A percentile compares a stretch with the other conserved stretches of the same genome.
phyloP scores from a whole-genome alignment of 1,284 basidiomycete genomes.

The Ganoderma multipileum region DNA sequence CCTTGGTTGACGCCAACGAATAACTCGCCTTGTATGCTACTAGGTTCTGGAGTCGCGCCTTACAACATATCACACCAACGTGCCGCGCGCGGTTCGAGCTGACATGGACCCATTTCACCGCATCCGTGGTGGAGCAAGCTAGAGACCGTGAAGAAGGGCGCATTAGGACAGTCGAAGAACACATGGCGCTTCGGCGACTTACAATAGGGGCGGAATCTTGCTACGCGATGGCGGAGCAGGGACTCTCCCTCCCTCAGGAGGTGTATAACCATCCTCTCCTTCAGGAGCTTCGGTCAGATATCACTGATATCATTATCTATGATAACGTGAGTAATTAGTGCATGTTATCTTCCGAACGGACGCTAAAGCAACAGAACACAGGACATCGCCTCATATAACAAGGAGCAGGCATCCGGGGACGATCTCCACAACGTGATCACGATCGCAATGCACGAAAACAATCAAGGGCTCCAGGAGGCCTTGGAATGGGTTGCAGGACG shows the following conservation, averaged over 20 bases:
- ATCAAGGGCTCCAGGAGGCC: neutral
- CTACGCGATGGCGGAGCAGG: slow-evolving; percentile 43
- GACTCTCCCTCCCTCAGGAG: slow-evolving; percentile 43
- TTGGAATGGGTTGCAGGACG: slow-evolving; percentile 13
- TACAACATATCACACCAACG: slow-evolving; percentile 18
- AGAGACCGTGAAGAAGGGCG: slow-evolving; percentile 34
- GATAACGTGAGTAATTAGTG: slow-evolving; percentile 43
- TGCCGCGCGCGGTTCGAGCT: slow-evolving; percentile 32
- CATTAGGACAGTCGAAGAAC: slow-evolving; percentile 40
- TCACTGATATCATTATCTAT: slow-evolving; percentile 32
- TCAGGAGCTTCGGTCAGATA: slow-evolving; percentile 31
- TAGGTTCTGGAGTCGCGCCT: slow-evolving; percentile 37
- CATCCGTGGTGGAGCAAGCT: slow-evolving; percentile 43
- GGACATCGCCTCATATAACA: slow-evolving; percentile 27
- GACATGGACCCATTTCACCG: slow-evolving; percentile 36
- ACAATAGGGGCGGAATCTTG: slow-evolving; percentile 42
- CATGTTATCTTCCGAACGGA: slow-evolving; percentile 6
- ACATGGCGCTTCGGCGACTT: slow-evolving; percentile 42
- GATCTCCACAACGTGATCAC: slow-evolving; percentile 26
- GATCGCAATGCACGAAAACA: slow-evolving; percentile 34
- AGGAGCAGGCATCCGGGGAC: slow-evolving; percentile 14
- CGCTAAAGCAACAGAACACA: slow-evolving; percentile 28
- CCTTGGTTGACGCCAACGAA: too few species aligned
- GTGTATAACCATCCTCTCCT: slow-evolving; percentile 44
- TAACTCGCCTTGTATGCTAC: too few species aligned